These are phyloP conservation scores for Phytophthora rubi DNA, from an alignment of 352 stramenopile species.

Conservation along the genomic window DNA sequence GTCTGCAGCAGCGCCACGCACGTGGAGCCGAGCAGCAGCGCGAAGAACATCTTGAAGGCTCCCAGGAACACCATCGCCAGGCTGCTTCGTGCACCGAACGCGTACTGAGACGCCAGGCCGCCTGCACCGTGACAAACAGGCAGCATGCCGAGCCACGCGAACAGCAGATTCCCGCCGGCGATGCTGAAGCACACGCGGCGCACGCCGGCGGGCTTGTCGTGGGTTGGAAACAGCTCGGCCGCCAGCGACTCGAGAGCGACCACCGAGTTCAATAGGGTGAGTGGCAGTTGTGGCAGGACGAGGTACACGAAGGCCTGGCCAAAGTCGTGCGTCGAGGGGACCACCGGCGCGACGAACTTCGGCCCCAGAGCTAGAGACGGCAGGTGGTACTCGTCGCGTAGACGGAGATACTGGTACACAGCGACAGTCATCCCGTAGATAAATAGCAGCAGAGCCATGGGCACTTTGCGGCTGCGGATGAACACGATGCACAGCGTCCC, in stretches of 20 bases:
- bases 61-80: conserved; percentile 92
- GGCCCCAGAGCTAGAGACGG: conserved; percentile 59
- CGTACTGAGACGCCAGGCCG: conserved; percentile 92
- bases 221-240: conserved; percentile 88
- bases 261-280: conserved; percentile 94
- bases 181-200: conserved; percentile 77
- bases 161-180: conserved; percentile 81
- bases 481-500: conserved; percentile 78
- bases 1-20: conserved; percentile 63
- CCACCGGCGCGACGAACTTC: conserved; percentile 62
- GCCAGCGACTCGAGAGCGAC: conserved; percentile 91
- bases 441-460: conserved; percentile 71
- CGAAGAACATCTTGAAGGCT: conserved; percentile 88
- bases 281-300: conserved; percentile 90
- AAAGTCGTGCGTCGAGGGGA: conserved; percentile 67
- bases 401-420: conserved; percentile 59
- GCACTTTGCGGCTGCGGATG: conserved; percentile 62
- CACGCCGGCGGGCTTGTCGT: conserved; percentile 60
- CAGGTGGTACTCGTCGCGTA: conserved; percentile 59
- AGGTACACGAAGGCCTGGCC: conserved; percentile 84
- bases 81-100: conserved; percentile 91
- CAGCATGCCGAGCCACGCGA: conserved; percentile 91
- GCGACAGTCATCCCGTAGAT: conserved; percentile 74
- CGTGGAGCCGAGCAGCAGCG: conserved; percentile 88
- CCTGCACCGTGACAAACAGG: conserved; percentile 94